Conservation (phyloP, 2,329 filamentous ascomycete species). For the Xylariaceae sp. region DNA sequence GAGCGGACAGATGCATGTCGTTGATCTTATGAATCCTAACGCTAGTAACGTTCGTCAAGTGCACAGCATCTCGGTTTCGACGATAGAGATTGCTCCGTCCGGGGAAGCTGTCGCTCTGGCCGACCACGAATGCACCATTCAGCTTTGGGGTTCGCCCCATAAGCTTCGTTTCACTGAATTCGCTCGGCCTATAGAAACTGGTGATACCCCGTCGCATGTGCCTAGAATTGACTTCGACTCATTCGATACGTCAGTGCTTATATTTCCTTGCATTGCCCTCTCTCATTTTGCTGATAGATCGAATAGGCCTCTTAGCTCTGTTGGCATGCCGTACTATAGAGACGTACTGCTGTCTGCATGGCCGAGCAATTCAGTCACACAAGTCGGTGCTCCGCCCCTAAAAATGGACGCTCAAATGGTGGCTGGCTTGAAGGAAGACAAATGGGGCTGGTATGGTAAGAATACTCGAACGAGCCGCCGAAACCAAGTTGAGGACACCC, state of each 20-base stretch:
- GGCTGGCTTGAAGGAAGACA: slow-evolving; percentile 64
- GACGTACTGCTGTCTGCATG: slow-evolving; percentile 85
- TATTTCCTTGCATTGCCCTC: not conserved
- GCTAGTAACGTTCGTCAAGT: slow-evolving; percentile 82
- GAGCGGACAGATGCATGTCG: slow-evolving; percentile 89
- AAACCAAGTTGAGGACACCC: slow-evolving; percentile 81
- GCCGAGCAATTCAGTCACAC: slow-evolving; percentile 79
- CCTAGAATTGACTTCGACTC: slow-evolving; percentile 63
- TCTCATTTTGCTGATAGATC: slow-evolving; percentile 8
- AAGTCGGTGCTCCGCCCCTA: slow-evolving; percentile 77
- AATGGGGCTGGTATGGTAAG: slow-evolving; percentile 75
- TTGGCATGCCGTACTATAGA: slow-evolving; percentile 93
- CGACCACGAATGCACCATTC: slow-evolving; percentile 74
- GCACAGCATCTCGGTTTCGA: slow-evolving; percentile 70
- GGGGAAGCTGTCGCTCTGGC: slow-evolving; percentile 81
- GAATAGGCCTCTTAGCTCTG: slow-evolving; percentile 69
- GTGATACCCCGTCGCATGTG: slow-evolving; percentile 60
- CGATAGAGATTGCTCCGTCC: slow-evolving; percentile 83
- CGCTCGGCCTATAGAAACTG: slow-evolving; percentile 73
- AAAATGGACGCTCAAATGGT: slow-evolving; percentile 72
- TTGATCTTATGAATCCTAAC: slow-evolving; percentile 92
- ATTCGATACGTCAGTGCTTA: slow-evolving; percentile 60
- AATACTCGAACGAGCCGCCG: slow-evolving; percentile 71
- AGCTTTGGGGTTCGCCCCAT: slow-evolving; percentile 82
- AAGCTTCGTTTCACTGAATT: slow-evolving; percentile 87